These are phyloP conservation scores for Pseudotsuga menziesii DNA, from an alignment of 75 land plant species.

Conservation along the genomic window DNA sequence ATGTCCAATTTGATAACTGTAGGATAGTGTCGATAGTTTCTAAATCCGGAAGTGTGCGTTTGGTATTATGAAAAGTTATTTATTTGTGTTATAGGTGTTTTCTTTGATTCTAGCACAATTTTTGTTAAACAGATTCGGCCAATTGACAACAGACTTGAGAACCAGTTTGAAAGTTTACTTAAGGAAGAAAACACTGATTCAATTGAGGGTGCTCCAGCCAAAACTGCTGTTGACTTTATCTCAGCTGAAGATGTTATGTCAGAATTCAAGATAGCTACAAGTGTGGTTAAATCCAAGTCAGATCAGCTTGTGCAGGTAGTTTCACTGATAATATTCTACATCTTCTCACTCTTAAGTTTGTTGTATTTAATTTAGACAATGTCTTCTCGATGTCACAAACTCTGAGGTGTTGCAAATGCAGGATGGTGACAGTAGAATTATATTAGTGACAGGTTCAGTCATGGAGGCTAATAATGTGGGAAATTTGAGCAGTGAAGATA, in stretches of 20 bases:
- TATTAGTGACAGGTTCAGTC: not conserved
- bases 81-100: not conserved
- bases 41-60: not conserved
- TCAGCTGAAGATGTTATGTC: slow-evolving; percentile 17
- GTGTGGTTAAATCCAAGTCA: slow-evolving; percentile 23
- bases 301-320: slow-evolving; percentile 21
- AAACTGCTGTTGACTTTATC: not conserved
- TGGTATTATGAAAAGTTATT: not conserved
- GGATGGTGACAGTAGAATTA: not conserved
- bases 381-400: not conserved
- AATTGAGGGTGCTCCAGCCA: not conserved
- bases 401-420: not conserved
- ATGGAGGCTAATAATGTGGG: not conserved
- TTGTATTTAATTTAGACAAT: not conserved
- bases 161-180: slow-evolving; percentile 36
- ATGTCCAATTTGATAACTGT: not conserved
- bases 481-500: not conserved
- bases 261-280: slow-evolving; percentile 14
- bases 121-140: slow-evolving; percentile 30
- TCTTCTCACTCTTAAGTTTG: not conserved
- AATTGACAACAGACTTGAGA: slow-evolving; percentile 27
- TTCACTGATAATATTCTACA: not conserved
- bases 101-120: not conserved
- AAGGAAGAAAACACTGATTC: slow-evolving; percentile 19
- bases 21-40: not conserved